Percentiles rank a stretch among this genome's conserved stretches.
Evolutionary conservation across 2,329 filamentous ascomycete genomes (phyloP).

Genomic region (Venturia asperata): DNA sequence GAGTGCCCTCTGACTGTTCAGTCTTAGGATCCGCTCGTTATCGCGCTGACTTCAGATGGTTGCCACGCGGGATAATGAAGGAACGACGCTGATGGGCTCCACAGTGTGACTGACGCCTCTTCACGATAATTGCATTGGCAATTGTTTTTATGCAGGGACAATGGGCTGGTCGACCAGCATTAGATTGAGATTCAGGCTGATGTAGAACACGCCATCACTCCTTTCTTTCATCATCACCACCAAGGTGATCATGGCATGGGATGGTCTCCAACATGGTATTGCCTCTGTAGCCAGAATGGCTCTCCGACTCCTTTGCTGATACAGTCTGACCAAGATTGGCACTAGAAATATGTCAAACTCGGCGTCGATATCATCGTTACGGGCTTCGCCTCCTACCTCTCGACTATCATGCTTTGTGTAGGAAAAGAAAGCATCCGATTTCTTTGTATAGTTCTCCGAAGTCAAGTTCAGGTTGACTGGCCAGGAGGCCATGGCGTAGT

Average conservation of each 20-base stretch:
- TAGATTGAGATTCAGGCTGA: background rate
- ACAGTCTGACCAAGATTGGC: conserved; percentile 7
- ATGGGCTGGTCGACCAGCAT: background rate
- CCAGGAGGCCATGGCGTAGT: background rate
- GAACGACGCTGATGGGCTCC: too few relatives aligned
- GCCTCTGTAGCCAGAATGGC: conserved; percentile 12
- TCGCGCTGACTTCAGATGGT: background rate
- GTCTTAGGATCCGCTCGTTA: background rate
- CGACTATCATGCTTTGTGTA: background rate
- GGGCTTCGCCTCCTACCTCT: background rate
- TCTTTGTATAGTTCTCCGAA: conserved; percentile 6
- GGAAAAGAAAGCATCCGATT: background rate
- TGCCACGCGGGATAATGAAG: too few relatives aligned
- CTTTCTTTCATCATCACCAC: background rate
- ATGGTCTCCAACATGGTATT: conserved; percentile 12
- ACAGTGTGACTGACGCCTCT: too few relatives aligned
- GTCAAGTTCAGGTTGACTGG: background rate
- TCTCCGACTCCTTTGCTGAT: conserved; percentile 6
- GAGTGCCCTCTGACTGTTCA: background rate
- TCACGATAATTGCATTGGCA: too few relatives aligned
- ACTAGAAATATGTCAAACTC: background rate
- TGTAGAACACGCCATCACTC: background rate
- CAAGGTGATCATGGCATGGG: background rate
- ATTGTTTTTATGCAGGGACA: too few relatives aligned
- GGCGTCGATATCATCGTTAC: background rate